Conservation (phyloP, 768 basidiomycete species). For the Udeniomyces megalosporus region DNA sequence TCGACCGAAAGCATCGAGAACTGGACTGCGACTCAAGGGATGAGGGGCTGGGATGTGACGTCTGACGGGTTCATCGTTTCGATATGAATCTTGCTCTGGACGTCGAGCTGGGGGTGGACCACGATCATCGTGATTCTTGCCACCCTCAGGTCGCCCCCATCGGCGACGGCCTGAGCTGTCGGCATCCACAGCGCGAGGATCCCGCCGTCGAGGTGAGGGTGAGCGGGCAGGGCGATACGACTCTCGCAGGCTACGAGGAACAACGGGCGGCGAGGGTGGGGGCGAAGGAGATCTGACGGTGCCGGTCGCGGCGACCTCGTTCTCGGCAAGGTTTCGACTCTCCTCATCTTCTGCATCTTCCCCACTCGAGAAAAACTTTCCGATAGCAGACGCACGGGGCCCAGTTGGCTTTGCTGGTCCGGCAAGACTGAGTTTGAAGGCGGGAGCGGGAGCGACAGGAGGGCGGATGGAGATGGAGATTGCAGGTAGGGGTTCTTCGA, state of each 20-base stretch:
- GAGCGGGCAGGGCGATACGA: neutral
- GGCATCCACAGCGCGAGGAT: neutral
- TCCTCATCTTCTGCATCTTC: neutral
- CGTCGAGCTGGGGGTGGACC: neutral
- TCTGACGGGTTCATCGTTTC: neutral
- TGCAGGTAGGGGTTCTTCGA: neutral
- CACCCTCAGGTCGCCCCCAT: neutral
- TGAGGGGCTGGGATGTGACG: neutral
- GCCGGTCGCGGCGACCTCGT: neutral
- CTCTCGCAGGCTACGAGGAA: no score
- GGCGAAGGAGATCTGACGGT: no score
- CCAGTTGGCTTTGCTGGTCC: neutral
- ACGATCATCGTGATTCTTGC: no score
- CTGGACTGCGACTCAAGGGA: no score
- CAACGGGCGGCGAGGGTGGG: no score
- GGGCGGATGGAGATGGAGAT: conserved; percentile 5
- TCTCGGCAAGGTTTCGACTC: neutral
- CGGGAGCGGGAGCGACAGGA: neutral
- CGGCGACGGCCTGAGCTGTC: neutral
- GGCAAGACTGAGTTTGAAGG: neutral
- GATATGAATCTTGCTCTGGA: neutral
- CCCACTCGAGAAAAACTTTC: conserved; percentile 2
- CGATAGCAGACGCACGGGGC: neutral
- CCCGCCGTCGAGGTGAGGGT: neutral
- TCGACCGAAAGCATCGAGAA: neutral